Evolutionary conservation across 2,329 filamentous ascomycete genomes (phyloP).

Genomic region (Nothopassalora personata): DNA sequence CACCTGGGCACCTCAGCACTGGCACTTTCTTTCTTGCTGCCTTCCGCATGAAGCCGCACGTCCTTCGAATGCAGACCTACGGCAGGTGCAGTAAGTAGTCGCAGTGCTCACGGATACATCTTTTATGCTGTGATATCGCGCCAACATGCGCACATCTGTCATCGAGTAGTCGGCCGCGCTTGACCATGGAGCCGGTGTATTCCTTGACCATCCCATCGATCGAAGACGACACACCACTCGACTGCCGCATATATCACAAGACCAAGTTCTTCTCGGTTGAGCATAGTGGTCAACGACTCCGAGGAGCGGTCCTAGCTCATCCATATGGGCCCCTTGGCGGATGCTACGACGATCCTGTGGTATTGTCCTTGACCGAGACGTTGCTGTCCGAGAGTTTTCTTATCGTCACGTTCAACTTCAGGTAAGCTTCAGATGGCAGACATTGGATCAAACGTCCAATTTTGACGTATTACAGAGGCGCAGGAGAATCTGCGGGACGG

Average conservation of each 20-base stretch:
- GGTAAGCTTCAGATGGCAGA: slow-evolving; percentile 47
- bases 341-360: slow-evolving; percentile 73
- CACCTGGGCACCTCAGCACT: background rate
- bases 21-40: background rate
- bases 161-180: background rate
- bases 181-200: slow-evolving; percentile 13
- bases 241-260: slow-evolving; percentile 75
- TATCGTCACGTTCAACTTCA: slow-evolving; percentile 87
- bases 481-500: slow-evolving; percentile 64
- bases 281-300: background rate
- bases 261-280: background rate
- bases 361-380: slow-evolving; percentile 58
- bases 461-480: slow-evolving; percentile 56
- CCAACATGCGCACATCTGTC: background rate
- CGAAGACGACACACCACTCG: slow-evolving; percentile 67
- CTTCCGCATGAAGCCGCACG: background rate
- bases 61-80: background rate
- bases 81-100: background rate
- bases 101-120: too few species aligned
- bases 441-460: background rate
- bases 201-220: slow-evolving; percentile 77
- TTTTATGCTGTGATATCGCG: too few species aligned
- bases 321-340: slow-evolving; percentile 88
- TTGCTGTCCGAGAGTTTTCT: slow-evolving; percentile 67
- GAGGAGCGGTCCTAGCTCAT: slow-evolving; percentile 69